phyloP scores from a whole-genome alignment of 345 rosid genomes.

The Microcos paniculata region DNA sequence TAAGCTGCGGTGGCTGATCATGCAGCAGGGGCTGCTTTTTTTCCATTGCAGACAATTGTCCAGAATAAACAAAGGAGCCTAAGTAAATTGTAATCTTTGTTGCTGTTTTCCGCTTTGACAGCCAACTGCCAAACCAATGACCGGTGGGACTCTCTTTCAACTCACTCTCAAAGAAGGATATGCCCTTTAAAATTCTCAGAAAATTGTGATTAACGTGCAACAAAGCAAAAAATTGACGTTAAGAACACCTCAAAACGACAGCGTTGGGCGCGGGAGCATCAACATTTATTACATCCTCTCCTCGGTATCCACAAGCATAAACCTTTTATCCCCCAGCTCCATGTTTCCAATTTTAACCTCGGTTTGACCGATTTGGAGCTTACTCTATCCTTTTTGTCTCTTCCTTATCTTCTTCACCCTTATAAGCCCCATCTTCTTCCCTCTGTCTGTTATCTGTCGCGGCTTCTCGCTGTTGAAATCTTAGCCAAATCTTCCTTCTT shows the following conservation, averaged over 20 bases:
- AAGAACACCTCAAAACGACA: neutral
- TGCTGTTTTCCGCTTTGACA: no score
- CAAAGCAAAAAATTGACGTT: neutral
- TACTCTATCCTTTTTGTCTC: slow-evolving; percentile 10
- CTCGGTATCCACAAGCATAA: neutral
- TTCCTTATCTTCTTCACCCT: slow-evolving; percentile 8
- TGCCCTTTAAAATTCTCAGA: neutral
- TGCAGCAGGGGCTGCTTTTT: no score
- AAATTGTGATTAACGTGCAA: neutral
- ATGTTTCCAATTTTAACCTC: slow-evolving; percentile 15
- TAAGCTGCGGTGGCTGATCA: no score
- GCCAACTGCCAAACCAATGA: no score
- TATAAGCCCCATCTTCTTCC: neutral
- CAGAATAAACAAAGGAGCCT: no score
- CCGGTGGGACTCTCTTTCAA: no score
- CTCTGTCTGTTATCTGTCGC: neutral
- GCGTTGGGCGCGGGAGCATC: neutral
- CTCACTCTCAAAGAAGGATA: no score
- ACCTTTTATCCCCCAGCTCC: neutral
- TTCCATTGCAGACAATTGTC: no score
- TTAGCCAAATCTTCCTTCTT: neutral
- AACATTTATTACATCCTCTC: neutral
- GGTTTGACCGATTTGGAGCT: slow-evolving; percentile 7
- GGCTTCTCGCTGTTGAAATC: neutral
- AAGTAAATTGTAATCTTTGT: neutral